A percentile compares a stretch with the other conserved stretches of the same genome.
Conservation (phyloP, 2,329 filamentous ascomycete species). For the Stachybotrys echinatus region DNA sequence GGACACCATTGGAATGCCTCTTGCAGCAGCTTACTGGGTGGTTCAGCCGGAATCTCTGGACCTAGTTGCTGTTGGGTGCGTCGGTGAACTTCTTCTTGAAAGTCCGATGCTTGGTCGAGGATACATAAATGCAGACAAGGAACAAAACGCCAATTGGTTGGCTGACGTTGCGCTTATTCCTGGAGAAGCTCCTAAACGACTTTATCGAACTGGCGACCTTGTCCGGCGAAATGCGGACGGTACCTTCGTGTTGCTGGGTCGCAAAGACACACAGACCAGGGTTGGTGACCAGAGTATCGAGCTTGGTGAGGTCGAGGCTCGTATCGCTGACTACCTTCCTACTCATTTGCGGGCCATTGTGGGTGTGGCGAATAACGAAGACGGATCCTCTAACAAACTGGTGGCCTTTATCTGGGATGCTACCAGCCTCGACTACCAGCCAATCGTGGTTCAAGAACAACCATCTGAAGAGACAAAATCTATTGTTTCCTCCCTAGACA, state of each 20-base stretch:
- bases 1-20: conserved; percentile 1
- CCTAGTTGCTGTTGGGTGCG: conserved; percentile 12
- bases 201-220: conserved; percentile 13
- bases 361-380: neutral
- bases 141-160: conserved; percentile 6
- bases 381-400: neutral
- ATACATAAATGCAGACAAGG: conserved; percentile 13
- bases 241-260: conserved; percentile 33
- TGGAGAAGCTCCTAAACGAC: conserved; percentile 3
- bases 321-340: neutral
- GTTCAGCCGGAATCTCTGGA: conserved; percentile 10
- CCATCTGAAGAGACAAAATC: neutral
- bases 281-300: conserved; percentile 49
- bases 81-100: conserved; percentile 21
- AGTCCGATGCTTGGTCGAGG: conserved; percentile 15
- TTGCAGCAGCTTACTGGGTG: conserved; percentile 13
- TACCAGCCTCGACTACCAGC: neutral
- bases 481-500: neutral
- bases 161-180: neutral
- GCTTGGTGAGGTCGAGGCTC: conserved; percentile 19
- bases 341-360: neutral
- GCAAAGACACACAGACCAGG: conserved; percentile 52
- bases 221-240: conserved; percentile 25
- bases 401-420: neutral
- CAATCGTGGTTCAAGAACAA: neutral